Base-by-base conservation (phyloP, 129 eudicot species). In the Flaveria sonorensis region DNA sequence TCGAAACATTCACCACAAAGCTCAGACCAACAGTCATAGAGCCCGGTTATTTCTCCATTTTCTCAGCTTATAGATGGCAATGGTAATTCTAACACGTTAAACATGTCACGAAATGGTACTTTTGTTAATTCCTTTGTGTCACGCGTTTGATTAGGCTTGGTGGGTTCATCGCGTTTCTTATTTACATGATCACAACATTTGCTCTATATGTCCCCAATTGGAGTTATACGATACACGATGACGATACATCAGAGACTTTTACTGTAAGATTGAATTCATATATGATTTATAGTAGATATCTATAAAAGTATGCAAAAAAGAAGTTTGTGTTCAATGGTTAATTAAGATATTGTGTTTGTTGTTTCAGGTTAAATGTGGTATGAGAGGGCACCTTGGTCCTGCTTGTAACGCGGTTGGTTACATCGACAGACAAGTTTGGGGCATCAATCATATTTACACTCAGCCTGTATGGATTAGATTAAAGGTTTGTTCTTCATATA, bases 321-420 rank as follows among this genome's bases (percentile, higher is more conserved):
- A 64, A 65, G 64, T 39, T 23, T 10, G 15, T 51, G 43, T 6
- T 40, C 10, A 72, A 71, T 52, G 50, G 12, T 48, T 42, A 26
- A 32, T 32, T 66, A 30, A 30, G 36, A 30, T 30, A 0, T 1
- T 11, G 21, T 45, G 32, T 61, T 77, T 19, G 59, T 57, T 21
- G 10, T 15, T 72, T 18, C 53, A 88, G 93, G 96, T 92, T 48
- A 65, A 81, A 71, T 92, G 96, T 86, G 98, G 96, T 43, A 89
- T 89, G 96, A 83, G 96, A 75, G 98, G 98, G 70, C 96, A 92
- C 62, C 69, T 89, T 7, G 98, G 96, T 78, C 98, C 96, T 2
- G 96, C 89, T n/a, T 92, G 98, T 79, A 92, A 92, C 28, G 96
- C 96, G 3, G 96, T 92, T 73, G 98, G 98, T 68, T 92, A 88